These are phyloP conservation scores for Podospora conica DNA, from an alignment of 495 filamentous ascomycete genomes.

Conservation along the genomic window DNA sequence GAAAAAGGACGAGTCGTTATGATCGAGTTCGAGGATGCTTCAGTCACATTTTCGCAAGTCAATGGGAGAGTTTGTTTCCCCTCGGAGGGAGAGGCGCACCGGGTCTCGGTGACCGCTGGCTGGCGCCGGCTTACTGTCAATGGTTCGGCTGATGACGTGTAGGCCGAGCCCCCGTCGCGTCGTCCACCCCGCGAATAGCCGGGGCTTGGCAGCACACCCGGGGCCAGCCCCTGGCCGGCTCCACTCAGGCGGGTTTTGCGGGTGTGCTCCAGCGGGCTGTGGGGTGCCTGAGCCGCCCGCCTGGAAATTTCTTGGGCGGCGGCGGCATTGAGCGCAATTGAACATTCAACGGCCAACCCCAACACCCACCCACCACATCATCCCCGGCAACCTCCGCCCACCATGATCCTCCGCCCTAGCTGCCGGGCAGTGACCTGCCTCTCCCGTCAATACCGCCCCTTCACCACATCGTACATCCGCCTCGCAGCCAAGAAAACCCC, in stretches of 20 bases:
- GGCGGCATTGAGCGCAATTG: not conserved
- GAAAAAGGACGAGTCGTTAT: not conserved
- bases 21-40: not conserved
- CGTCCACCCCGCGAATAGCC: constrained; percentile 30
- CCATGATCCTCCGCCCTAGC: constrained; percentile 23
- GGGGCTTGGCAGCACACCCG: constrained; percentile 10
- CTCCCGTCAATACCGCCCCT: constrained; percentile 43
- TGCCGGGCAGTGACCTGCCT: constrained; percentile 29
- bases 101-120: constrained; percentile 15
- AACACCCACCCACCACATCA: not conserved
- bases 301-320: constrained; percentile 25
- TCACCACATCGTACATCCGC: constrained; percentile 38
- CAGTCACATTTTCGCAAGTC: constrained; percentile 17
- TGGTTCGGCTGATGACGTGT: constrained; percentile 21
- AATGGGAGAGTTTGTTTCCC: not conserved
- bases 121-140: constrained; percentile 27
- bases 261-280: constrained; percentile 1
- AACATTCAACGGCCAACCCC: not conserved
- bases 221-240: constrained; percentile 4
- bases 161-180: constrained; percentile 17
- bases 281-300: constrained; percentile 13
- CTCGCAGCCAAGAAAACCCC: constrained; percentile 28
- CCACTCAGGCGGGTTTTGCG: constrained; percentile 1
- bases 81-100: not conserved
- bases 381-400: constrained; percentile 9